Percentiles rank a stretch among this genome's conserved stretches.
phyloP scores from a whole-genome alignment of 148 eudicot species.

The Amaranthus palmeri region DNA sequence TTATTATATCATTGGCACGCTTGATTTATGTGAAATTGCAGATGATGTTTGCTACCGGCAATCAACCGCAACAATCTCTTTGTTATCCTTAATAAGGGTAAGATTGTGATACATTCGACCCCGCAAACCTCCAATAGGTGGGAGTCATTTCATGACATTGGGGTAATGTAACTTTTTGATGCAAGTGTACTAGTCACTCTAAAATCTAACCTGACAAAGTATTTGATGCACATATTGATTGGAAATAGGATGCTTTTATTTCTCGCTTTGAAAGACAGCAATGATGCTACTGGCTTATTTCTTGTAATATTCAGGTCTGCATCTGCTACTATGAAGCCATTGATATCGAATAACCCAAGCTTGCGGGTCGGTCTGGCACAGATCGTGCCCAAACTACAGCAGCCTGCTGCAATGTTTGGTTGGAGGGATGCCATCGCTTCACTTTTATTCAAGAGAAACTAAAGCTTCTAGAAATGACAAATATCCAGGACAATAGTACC shows the following conservation, averaged over 20 bases:
- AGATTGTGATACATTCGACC: too few species aligned
- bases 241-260: background rate
- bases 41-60: too few species aligned
- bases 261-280: background rate
- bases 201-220: background rate
- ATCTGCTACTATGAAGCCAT: conserved; percentile 29
- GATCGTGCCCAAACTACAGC: conserved; percentile 35
- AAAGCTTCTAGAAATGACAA: conserved; percentile 1
- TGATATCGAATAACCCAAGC: conserved; percentile 25
- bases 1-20: too few species aligned
- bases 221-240: background rate
- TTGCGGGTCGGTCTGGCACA: conserved; percentile 34
- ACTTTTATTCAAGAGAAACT: conserved; percentile 42
- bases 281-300: conserved; percentile 2
- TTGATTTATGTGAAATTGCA: too few species aligned
- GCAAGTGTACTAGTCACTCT: background rate
- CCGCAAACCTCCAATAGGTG: too few species aligned
- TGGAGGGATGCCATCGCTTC: conserved; percentile 59
- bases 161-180: background rate
- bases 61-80: too few species aligned
- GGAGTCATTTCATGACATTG: too few species aligned
- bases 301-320: conserved; percentile 27
- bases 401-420: conserved; percentile 40
- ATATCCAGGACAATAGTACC: background rate
- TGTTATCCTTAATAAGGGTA: too few species aligned